phyloP scores from a whole-genome alignment of 2,329 filamentous ascomycete species.

The Colletotrichum incanum region DNA sequence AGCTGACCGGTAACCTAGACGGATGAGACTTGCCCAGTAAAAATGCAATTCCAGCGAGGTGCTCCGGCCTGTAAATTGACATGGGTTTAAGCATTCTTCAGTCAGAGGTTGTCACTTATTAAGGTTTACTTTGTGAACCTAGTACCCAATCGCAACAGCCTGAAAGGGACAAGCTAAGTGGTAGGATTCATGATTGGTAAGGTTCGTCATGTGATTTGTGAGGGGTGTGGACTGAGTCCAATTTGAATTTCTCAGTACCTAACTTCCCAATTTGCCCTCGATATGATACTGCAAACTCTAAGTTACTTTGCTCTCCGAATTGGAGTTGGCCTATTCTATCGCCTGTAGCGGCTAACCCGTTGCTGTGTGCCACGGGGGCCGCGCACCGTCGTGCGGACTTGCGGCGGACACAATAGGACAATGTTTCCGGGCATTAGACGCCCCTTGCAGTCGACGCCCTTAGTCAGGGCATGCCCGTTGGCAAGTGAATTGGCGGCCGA shows the following conservation, averaged over 20 bases:
- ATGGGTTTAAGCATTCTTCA: conserved; percentile 4
- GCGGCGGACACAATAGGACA: neutral
- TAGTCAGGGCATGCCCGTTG: neutral
- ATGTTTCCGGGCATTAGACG: neutral
- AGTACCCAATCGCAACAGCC: neutral
- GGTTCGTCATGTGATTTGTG: neutral
- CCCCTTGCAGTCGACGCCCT: neutral
- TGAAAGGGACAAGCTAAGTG: neutral
- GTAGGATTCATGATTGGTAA: conserved; percentile 20
- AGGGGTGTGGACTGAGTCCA: neutral
- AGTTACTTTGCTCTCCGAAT: neutral
- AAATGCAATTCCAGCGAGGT: neutral
- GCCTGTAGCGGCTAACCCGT: neutral
- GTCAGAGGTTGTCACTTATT: neutral
- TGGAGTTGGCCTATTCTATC: neutral
- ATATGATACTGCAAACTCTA: conserved; percentile 8
- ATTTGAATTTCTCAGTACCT: neutral
- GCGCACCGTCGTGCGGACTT: neutral
- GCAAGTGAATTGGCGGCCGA: conserved; percentile 19
- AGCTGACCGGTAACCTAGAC: neutral
- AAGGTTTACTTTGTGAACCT: conserved; percentile 8
- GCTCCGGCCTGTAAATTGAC: neutral
- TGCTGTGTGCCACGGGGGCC: neutral
- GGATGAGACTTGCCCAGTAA: neutral
- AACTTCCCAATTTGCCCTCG: neutral